Percentiles rank a stretch among this genome's conserved stretches.
Conservation (phyloP, 495 filamentous ascomycete species). For the Bathelium albidoporum region DNA sequence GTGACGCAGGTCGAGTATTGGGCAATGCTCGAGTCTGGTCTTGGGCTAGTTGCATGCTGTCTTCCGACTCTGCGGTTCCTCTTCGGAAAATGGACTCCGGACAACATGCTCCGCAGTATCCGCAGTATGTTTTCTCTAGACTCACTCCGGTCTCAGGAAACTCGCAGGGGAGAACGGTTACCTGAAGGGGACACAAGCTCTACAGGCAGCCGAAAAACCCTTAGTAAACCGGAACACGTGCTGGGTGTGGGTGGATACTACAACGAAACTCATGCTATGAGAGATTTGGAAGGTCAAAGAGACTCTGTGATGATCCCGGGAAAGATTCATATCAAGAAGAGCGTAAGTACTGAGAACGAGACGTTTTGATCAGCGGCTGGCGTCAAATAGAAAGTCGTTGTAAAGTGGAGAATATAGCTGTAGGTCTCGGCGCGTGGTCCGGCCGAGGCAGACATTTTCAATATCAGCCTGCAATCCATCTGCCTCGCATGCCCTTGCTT, state of each 20-base stretch:
- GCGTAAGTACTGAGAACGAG: not conserved
- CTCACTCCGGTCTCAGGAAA: not conserved
- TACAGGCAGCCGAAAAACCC: not conserved
- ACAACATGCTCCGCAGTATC: not conserved
- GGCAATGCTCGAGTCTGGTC: not conserved
- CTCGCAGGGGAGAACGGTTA: not conserved
- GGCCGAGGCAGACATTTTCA: not conserved
- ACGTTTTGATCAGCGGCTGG: not conserved
- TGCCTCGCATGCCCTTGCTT: not conserved
- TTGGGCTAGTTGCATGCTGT: not conserved
- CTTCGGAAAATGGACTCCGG: not conserved
- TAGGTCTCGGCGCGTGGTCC: not conserved
- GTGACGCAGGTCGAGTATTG: not conserved
- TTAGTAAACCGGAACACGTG: not conserved
- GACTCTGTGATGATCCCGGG: not conserved
- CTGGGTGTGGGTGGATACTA: not conserved
- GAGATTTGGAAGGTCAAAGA: not conserved
- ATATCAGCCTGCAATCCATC: not conserved
- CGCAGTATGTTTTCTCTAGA: not conserved
- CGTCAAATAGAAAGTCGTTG: not conserved
- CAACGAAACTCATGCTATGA: conserved; percentile 1
- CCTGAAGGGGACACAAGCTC: not conserved
- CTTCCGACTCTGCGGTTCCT: not conserved
- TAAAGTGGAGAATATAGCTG: not conserved
- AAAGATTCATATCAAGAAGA: not conserved